phyloP scores from a whole-genome alignment of 2,329 filamentous ascomycete genomes.

The Tolypocladium album region DNA sequence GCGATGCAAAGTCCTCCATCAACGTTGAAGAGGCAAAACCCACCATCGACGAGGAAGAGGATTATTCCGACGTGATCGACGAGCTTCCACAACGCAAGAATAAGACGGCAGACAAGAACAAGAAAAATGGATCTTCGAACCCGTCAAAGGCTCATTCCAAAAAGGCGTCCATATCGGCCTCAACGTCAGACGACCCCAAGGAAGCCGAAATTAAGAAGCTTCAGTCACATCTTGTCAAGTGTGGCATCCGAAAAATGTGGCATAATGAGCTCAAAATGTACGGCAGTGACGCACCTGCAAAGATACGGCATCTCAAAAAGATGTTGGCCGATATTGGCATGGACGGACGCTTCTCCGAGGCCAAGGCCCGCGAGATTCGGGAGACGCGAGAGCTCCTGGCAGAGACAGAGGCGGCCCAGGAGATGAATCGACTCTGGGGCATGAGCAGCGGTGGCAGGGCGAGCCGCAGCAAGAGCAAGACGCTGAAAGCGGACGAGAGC shows the following conservation, averaged over 20 bases:
- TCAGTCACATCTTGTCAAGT: constrained; percentile 79
- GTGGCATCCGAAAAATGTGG: constrained; percentile 90
- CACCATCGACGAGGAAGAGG: constrained; percentile 23
- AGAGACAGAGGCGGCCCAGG: constrained; percentile 75
- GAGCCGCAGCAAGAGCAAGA: constrained; percentile 25
- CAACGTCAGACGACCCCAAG: constrained; percentile 41
- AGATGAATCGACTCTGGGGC: constrained; percentile 75
- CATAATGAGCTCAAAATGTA: constrained; percentile 69
- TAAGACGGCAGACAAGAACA: constrained; percentile 17
- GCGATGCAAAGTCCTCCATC: constrained; percentile 6
- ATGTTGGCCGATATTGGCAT: constrained; percentile 80
- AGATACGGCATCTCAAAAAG: constrained; percentile 68
- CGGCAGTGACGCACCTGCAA: constrained; percentile 59
- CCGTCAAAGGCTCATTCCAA: constrained; percentile 15
- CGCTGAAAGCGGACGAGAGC: constrained; percentile 18
- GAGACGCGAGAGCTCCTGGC: constrained; percentile 74
- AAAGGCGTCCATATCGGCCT: constrained; percentile 11
- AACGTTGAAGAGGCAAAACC: constrained; percentile 10
- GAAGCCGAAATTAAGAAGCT: constrained; percentile 79
- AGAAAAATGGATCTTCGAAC: constrained; percentile 18
- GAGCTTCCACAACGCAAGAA: constrained; percentile 51
- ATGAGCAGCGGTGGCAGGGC: constrained; percentile 27
- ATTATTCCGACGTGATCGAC: constrained; percentile 53
- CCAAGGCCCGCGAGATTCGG: constrained; percentile 78
- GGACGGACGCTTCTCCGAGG: constrained; percentile 76